Evolutionary conservation across 106 monocot genomes (phyloP).

Genomic region (Allium cepa): DNA sequence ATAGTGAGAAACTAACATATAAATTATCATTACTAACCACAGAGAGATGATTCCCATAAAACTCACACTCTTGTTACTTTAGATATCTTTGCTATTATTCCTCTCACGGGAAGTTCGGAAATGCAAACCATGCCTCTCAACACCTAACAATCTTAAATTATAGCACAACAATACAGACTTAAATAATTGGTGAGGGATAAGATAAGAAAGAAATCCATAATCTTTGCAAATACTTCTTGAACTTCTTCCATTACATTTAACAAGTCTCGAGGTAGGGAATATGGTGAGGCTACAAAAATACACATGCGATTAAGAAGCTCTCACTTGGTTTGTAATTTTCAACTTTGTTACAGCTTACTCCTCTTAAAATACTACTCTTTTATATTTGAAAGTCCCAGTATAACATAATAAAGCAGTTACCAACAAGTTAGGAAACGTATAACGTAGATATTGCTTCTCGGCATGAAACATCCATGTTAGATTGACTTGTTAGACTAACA

Average conservation of each 20-base stretch:
- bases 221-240: conserved; percentile 2
- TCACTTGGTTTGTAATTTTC: too few relatives aligned
- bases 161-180: neutral
- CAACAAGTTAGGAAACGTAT: neutral
- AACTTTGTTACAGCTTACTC: too few relatives aligned
- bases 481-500: neutral
- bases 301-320: neutral
- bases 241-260: neutral
- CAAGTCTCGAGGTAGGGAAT: neutral
- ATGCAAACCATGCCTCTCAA: conserved; percentile 44
- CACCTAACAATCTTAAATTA: conserved; percentile 5
- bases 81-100: conserved; percentile 37
- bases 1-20: conserved; percentile 20
- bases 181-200: conserved; percentile 1
- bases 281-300: neutral
- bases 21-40: conserved; percentile 21
- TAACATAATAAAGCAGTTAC: neutral
- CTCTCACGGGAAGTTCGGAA: conserved; percentile 30
- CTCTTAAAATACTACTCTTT: neutral
- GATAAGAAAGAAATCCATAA: conserved; percentile 2
- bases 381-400: neutral
- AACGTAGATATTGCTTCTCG: neutral
- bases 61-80: conserved; percentile 50
- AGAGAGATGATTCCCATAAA: neutral
- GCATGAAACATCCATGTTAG: neutral